These are phyloP conservation scores for Beauveria australis DNA, from an alignment of 2,329 filamentous ascomycete species.

Conservation along the genomic window DNA sequence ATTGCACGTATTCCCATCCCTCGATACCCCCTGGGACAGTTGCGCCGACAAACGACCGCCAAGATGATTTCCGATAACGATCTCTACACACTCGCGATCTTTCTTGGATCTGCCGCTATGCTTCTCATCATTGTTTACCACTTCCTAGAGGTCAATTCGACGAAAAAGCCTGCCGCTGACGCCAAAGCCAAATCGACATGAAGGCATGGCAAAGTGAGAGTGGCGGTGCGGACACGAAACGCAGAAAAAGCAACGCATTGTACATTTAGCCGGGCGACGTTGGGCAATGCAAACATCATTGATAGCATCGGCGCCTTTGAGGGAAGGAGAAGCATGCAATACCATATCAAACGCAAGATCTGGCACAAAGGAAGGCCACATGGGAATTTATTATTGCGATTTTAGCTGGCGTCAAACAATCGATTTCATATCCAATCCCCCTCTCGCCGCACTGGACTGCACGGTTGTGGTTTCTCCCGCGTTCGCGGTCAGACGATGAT, in stretches of 20 bases:
- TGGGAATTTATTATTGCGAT: neutral
- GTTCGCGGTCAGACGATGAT: neutral
- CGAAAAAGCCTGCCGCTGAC: slow-evolving; percentile 12
- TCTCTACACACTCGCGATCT: slow-evolving; percentile 85
- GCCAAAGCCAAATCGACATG: slow-evolving; percentile 15
- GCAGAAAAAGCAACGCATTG: neutral
- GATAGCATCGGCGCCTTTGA: neutral
- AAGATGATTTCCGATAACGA: slow-evolving; percentile 92
- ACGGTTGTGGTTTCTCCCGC: neutral
- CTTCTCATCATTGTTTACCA: slow-evolving; percentile 91
- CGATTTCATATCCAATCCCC: neutral
- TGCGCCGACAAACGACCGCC: slow-evolving; percentile 19
- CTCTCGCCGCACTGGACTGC: neutral
- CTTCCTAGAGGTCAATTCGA: slow-evolving; percentile 80
- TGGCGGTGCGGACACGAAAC: neutral
- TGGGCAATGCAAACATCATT: neutral
- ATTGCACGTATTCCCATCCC: neutral
- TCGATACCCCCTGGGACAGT: neutral
- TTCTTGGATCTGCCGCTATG: slow-evolving; percentile 85
- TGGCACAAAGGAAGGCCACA: neutral
- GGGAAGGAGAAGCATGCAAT: neutral
- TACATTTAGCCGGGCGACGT: neutral
- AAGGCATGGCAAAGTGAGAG: neutral
- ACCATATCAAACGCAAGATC: neutral
- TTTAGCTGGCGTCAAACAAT: neutral